These are phyloP conservation scores for Pseudopithomyces maydicus DNA, from an alignment of 2,329 filamentous ascomycete genomes.

Conservation along the genomic window DNA sequence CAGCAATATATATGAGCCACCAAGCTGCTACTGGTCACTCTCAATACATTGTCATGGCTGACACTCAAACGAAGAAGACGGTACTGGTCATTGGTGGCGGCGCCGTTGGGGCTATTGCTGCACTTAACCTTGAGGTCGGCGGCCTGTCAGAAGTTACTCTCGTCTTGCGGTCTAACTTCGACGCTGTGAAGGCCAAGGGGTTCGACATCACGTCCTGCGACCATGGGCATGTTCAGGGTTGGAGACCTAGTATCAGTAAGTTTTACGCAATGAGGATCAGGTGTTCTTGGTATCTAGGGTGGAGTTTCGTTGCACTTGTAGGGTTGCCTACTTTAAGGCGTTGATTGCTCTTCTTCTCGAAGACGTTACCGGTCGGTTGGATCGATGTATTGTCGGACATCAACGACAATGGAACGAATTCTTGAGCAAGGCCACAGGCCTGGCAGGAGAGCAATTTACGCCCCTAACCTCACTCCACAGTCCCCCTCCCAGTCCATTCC, in stretches of 20 bases:
- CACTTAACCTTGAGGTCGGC: slow-evolving; percentile 59
- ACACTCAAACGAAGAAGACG: slow-evolving; percentile 32
- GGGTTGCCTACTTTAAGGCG: too few species aligned
- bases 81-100: slow-evolving; percentile 62
- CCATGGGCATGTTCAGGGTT: slow-evolving; percentile 57
- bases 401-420: too few species aligned
- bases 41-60: slow-evolving; percentile 27
- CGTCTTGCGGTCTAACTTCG: slow-evolving; percentile 63
- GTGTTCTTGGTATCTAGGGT: not conserved
- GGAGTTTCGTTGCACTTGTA: too few species aligned
- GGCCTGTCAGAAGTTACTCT: slow-evolving; percentile 58
- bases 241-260: slow-evolving; percentile 54
- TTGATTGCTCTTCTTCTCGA: too few species aligned
- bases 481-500: not conserved
- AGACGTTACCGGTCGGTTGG: too few species aligned
- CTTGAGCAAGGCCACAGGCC: too few species aligned
- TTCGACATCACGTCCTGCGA: slow-evolving; percentile 62
- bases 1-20: slow-evolving; percentile 1
- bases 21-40: not conserved
- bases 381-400: too few species aligned
- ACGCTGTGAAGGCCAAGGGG: slow-evolving; percentile 53
- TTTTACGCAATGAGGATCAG: not conserved
- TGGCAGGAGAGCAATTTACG: too few species aligned
- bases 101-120: slow-evolving; percentile 62
- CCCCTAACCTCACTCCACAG: too few species aligned